phyloP scores from a whole-genome alignment of 192 early-diverging fungal species.

The Funneliformis geosporum region DNA sequence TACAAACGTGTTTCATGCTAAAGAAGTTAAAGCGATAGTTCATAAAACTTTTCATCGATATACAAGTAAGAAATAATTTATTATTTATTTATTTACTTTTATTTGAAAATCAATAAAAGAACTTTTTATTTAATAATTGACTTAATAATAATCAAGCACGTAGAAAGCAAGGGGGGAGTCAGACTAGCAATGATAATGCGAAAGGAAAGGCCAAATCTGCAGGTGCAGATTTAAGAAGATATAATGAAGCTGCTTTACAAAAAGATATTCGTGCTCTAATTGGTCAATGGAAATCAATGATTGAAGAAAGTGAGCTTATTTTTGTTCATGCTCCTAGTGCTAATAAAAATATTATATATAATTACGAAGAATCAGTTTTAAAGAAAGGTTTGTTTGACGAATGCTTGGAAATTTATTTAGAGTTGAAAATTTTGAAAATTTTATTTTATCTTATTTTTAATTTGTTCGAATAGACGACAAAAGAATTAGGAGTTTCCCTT shows the following conservation, averaged over 20 bases:
- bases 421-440: neutral
- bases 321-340: slow-evolving; percentile 74
- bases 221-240: slow-evolving; percentile 84
- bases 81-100: slow-evolving; percentile 6
- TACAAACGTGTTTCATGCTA: slow-evolving; percentile 33
- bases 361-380: slow-evolving; percentile 52
- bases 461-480: slow-evolving; percentile 44
- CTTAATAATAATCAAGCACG: slow-evolving; percentile 52
- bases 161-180: slow-evolving; percentile 93
- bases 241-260: slow-evolving; percentile 84
- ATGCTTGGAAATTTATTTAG: neutral
- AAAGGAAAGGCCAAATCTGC: slow-evolving; percentile 86
- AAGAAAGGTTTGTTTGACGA: slow-evolving; percentile 31
- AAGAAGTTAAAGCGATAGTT: slow-evolving; percentile 52
- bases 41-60: slow-evolving; percentile 98
- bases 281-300: slow-evolving; percentile 65
- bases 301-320: slow-evolving; percentile 64
- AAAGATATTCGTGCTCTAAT: slow-evolving; percentile 79
- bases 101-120: neutral
- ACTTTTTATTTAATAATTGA: neutral
- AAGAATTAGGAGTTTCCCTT: slow-evolving; percentile 69
- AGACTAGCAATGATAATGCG: slow-evolving; percentile 76
- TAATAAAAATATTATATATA: slow-evolving; percentile 56
- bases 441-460: neutral
- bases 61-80: slow-evolving; percentile 63